Conservation (phyloP, 2,329 filamentous ascomycete genomes). For the Zymoseptoria crescenta region DNA sequence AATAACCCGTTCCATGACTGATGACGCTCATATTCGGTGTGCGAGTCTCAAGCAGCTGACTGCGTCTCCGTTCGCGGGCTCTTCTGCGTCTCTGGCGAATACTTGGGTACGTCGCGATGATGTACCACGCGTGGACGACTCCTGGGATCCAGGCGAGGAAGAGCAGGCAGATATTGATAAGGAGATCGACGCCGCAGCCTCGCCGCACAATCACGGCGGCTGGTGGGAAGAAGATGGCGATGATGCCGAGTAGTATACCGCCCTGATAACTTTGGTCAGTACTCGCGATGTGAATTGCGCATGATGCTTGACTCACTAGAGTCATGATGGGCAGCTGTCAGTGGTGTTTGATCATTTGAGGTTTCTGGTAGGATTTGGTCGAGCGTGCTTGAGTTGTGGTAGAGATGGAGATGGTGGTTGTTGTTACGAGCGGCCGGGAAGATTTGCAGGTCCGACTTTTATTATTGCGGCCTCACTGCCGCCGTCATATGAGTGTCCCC, state of each 20-base stretch:
- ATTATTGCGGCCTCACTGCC: neutral
- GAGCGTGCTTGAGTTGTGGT: neutral
- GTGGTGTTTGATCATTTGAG: neutral
- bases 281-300: neutral
- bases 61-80: neutral
- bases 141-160: conserved; percentile 53
- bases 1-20: neutral
- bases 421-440: neutral
- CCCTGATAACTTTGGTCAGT: conserved; percentile 4
- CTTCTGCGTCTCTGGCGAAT: conserved; percentile 5
- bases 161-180: conserved; percentile 61
- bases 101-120: conserved; percentile 23
- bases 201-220: conserved; percentile 84
- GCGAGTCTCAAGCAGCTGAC: neutral
- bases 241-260: conserved; percentile 13
- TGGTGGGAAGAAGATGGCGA: conserved; percentile 54
- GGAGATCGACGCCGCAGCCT: conserved; percentile 71
- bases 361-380: neutral
- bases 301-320: neutral
- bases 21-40: neutral
- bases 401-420: neutral
- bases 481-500: neutral
- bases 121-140: conserved; percentile 78
- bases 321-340: neutral
- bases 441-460: neutral